Evolutionary conservation across 345 rosid species (phyloP).

Genomic region (Dovyalis caffra): DNA sequence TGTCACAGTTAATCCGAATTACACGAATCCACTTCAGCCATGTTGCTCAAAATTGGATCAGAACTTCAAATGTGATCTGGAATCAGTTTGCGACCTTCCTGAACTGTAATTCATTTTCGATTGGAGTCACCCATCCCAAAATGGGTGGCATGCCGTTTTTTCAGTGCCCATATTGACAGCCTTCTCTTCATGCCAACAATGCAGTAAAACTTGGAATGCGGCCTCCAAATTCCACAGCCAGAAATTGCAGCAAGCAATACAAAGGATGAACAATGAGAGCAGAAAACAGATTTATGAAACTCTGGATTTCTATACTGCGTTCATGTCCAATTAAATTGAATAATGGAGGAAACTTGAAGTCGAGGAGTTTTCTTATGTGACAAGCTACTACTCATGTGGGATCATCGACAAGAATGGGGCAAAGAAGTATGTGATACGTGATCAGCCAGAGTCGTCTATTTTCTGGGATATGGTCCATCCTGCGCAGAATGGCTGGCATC

Average conservation of each 20-base stretch:
- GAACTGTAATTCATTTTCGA: no score
- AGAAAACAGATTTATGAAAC: background rate
- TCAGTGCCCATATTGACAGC: conserved; percentile 33
- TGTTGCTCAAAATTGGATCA: no score
- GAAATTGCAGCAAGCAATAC: conserved; percentile 14
- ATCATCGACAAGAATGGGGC: conserved; percentile 29
- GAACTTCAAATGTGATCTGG: no score
- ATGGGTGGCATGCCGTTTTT: no score
- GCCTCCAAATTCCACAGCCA: conserved; percentile 34
- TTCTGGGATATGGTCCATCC: conserved; percentile 56
- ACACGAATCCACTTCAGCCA: no score
- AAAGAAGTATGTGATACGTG: conserved; percentile 35
- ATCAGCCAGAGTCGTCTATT: conserved; percentile 36
- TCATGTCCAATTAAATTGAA: conserved; percentile 30
- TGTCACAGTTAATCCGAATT: no score
- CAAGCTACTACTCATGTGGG: conserved; percentile 31
- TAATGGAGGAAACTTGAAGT: conserved; percentile 21
- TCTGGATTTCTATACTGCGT: conserved; percentile 34
- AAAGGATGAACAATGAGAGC: conserved; percentile 17
- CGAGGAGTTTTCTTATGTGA: conserved; percentile 18
- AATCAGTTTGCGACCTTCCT: no score
- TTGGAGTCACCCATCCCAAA: no score
- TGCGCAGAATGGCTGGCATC: conserved; percentile 48
- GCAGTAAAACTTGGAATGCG: conserved; percentile 23
- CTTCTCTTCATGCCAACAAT: conserved; percentile 22